These are phyloP conservation scores for Coniochaeta sp. DNA, from an alignment of 2,329 filamentous ascomycete species.

Conservation along the genomic window DNA sequence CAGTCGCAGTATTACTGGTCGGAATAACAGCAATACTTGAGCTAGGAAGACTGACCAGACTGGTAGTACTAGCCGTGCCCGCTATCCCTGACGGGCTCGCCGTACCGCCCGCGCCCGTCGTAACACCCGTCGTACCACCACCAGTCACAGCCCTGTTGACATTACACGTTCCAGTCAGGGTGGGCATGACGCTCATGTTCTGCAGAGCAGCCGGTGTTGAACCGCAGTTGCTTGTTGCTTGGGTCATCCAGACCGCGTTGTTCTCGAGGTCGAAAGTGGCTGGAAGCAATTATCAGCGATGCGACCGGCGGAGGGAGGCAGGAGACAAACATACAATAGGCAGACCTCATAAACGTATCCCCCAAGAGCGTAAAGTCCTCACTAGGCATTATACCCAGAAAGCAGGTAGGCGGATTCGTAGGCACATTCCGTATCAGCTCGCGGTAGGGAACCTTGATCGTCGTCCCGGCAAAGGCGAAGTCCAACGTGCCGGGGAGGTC, in stretches of 20 bases:
- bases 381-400: slow-evolving; percentile 41
- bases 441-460: slow-evolving; percentile 39
- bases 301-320: too few relatives aligned
- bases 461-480: slow-evolving; percentile 41
- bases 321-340: slow-evolving; percentile 34
- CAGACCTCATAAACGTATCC: slow-evolving; percentile 50
- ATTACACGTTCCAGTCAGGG: slow-evolving; percentile 16
- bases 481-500: slow-evolving; percentile 34
- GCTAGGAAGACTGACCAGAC: neutral
- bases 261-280: slow-evolving; percentile 46
- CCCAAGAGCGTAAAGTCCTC: slow-evolving; percentile 46
- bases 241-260: slow-evolving; percentile 40
- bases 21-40: neutral
- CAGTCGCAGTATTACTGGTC: neutral
- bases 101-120: neutral
- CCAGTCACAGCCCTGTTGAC: neutral
- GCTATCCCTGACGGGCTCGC: neutral
- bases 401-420: slow-evolving; percentile 28
- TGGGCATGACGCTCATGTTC: slow-evolving; percentile 18
- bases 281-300: slow-evolving; percentile 5
- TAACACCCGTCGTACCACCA: neutral
- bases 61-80: neutral
- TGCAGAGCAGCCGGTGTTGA: slow-evolving; percentile 33
- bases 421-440: slow-evolving; percentile 38
- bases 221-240: slow-evolving; percentile 41